Conservation (phyloP, 805 yeast genomes). For the Priceomyces carsonii region DNA sequence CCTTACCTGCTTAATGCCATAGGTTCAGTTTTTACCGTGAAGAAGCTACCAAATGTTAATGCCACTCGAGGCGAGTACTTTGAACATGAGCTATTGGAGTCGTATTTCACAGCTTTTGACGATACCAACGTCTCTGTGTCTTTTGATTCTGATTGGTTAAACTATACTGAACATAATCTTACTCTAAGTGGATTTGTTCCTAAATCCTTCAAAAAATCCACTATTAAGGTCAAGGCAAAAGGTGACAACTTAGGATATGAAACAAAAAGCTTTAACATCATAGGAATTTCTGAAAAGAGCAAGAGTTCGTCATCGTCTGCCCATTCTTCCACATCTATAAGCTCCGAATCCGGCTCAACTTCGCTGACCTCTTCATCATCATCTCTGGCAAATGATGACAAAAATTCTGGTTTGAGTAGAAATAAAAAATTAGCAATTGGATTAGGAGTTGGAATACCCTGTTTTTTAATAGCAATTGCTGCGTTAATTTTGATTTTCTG, state of each 20-base stretch:
- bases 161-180: slow-evolving; percentile 56
- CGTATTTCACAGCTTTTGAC: slow-evolving; percentile 57
- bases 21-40: slow-evolving; percentile 56
- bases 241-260: slow-evolving; percentile 27
- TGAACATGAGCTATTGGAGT: slow-evolving; percentile 51
- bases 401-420: slow-evolving; percentile 17
- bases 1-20: slow-evolving; percentile 58
- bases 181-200: slow-evolving; percentile 72
- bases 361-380: slow-evolving; percentile 30
- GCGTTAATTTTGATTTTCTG: slow-evolving; percentile 53
- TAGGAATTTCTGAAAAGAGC: slow-evolving; percentile 43
- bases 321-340: slow-evolving; percentile 19
- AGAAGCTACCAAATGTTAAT: slow-evolving; percentile 55
- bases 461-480: slow-evolving; percentile 50
- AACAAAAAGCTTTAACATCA: slow-evolving; percentile 47
- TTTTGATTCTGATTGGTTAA: slow-evolving; percentile 60
- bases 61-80: slow-evolving; percentile 69
- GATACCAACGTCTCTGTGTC: slow-evolving; percentile 50
- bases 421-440: slow-evolving; percentile 78
- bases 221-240: slow-evolving; percentile 29
- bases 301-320: slow-evolving; percentile 21
- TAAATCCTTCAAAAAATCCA: slow-evolving; percentile 20
- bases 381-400: slow-evolving; percentile 11
- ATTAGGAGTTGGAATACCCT: slow-evolving; percentile 84
- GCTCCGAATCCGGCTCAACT: slow-evolving; percentile 24